Percentiles rank a stretch among this genome's conserved stretches.
Conservation (phyloP, 805 yeast genomes). For the Metschnikowia shivogae region DNA sequence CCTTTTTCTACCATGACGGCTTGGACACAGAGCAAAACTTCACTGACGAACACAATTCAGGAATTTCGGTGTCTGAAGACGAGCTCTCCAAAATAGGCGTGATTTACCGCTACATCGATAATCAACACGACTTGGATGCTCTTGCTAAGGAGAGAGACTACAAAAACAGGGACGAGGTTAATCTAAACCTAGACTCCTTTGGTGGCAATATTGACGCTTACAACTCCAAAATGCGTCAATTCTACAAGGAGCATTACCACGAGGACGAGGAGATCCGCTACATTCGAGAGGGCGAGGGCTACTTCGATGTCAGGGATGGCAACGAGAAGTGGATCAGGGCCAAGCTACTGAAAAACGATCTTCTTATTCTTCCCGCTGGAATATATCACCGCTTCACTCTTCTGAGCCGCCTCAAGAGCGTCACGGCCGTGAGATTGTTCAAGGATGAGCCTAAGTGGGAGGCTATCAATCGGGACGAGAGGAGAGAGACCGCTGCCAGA, state of each 20-base stretch:
- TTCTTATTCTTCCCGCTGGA: slow-evolving; percentile 81
- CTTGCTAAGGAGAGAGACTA: slow-evolving; percentile 70
- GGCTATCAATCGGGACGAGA: slow-evolving; percentile 65
- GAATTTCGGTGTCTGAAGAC: slow-evolving; percentile 48
- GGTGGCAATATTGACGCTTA: slow-evolving; percentile 54
- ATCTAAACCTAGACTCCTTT: slow-evolving; percentile 56
- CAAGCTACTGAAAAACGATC: slow-evolving; percentile 58
- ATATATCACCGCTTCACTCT: slow-evolving; percentile 91
- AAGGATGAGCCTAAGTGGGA: slow-evolving; percentile 97
- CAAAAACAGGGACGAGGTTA: slow-evolving; percentile 73
- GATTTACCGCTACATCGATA: slow-evolving; percentile 49
- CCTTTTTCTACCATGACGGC: slow-evolving; percentile 64
- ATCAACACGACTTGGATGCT: slow-evolving; percentile 52
- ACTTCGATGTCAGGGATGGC: slow-evolving; percentile 75
- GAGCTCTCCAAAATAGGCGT: slow-evolving; percentile 64
- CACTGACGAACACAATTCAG: slow-evolving; percentile 71
- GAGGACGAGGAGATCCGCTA: slow-evolving; percentile 97
- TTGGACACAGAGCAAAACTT: slow-evolving; percentile 49
- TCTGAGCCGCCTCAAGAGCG: slow-evolving; percentile 49
- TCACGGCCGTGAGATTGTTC: slow-evolving; percentile 78
- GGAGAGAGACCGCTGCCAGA: slow-evolving; percentile 32
- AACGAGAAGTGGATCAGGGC: slow-evolving; percentile 73
- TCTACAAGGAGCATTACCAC: slow-evolving; percentile 84
- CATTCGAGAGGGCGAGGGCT: slow-evolving; percentile 85
- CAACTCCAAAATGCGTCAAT: slow-evolving; percentile 59